These are phyloP conservation scores for Leccinum obscurum DNA, from an alignment of 768 basidiomycete genomes.

Conservation along the genomic window DNA sequence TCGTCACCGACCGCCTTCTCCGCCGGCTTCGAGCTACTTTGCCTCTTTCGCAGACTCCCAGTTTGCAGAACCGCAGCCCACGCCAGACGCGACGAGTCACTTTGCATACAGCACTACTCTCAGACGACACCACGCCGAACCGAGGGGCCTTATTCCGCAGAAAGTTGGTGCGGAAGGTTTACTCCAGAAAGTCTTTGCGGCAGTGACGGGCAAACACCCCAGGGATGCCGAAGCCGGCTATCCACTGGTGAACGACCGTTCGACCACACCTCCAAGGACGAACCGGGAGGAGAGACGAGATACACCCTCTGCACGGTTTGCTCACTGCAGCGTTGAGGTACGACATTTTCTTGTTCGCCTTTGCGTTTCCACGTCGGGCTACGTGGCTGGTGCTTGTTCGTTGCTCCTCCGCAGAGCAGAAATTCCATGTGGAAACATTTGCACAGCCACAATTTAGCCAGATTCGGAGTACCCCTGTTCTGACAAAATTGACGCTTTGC, in stretches of 20 bases:
- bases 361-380: neutral
- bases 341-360: slow-evolving; percentile 21
- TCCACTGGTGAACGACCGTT: slow-evolving; percentile 28
- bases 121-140: slow-evolving; percentile 60
- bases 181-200: slow-evolving; percentile 45
- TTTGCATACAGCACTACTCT: slow-evolving; percentile 85
- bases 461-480: slow-evolving; percentile 9
- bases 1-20: slow-evolving; percentile 45
- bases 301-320: slow-evolving; percentile 69
- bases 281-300: slow-evolving; percentile 38
- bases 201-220: slow-evolving; percentile 30
- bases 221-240: slow-evolving; percentile 41
- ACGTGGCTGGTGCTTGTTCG: slow-evolving; percentile 2
- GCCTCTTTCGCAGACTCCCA: slow-evolving; percentile 52
- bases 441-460: slow-evolving; percentile 13
- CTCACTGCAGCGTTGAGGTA: slow-evolving; percentile 65
- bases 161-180: slow-evolving; percentile 49
- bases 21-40: slow-evolving; percentile 83
- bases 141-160: slow-evolving; percentile 38
- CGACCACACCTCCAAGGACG: slow-evolving; percentile 7
- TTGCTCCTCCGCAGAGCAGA: neutral
- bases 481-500: slow-evolving; percentile 8
- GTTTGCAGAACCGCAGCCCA: slow-evolving; percentile 52
- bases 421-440: slow-evolving; percentile 5
- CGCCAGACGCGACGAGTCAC: slow-evolving; percentile 66